A percentile compares a stretch with the other conserved stretches of the same genome.
phyloP scores from a whole-genome alignment of 306 rosid genomes.

The Hylodesmum podocarpum region DNA sequence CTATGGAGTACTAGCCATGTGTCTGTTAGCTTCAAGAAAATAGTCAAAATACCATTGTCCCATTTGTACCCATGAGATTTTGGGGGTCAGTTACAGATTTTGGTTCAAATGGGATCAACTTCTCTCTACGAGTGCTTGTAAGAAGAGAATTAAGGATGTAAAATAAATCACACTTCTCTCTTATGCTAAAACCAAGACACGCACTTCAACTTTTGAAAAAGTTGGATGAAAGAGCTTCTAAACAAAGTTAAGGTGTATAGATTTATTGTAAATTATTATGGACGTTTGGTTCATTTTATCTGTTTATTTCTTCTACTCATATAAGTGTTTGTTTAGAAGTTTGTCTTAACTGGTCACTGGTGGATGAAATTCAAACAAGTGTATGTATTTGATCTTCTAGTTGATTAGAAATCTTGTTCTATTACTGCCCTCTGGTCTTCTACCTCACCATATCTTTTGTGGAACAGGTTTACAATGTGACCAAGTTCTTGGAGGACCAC shows the following conservation, averaged over 20 bases:
- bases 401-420: not conserved
- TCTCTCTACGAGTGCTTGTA: not conserved
- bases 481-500: conserved; percentile 93
- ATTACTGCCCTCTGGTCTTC: conserved; percentile 3
- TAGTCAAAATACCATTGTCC: not conserved
- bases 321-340: not conserved
- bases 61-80: not conserved
- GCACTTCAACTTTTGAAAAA: not conserved
- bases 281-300: not conserved
- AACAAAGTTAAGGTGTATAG: not conserved
- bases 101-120: not conserved
- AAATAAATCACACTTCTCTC: not conserved
- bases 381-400: not conserved
- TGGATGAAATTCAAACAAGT: not conserved
- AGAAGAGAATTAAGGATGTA: not conserved
- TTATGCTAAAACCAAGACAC: not conserved
- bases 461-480: conserved; percentile 84
- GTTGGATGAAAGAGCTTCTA: not conserved
- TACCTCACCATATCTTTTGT: not conserved
- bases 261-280: not conserved
- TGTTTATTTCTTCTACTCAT: not conserved
- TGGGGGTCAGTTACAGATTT: not conserved
- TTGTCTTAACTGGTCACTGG: not conserved
- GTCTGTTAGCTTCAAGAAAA: not conserved
- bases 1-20: not conserved